Evolutionary conservation across 139 green algal genomes (phyloP).

Genomic region (Pleodorina starrii): DNA sequence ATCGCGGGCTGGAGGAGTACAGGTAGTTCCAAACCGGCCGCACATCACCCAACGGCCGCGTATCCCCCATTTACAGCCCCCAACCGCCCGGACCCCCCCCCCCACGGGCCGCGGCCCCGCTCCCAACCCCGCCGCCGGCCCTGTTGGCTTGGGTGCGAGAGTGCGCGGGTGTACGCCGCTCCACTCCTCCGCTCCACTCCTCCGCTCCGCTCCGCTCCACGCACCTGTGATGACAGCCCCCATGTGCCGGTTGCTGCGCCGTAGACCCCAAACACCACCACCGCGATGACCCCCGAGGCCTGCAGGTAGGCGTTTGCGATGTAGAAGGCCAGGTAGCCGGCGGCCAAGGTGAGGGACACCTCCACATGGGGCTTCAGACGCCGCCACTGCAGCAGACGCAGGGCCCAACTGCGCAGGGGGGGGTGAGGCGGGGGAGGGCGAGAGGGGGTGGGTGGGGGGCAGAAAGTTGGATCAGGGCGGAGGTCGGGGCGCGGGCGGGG

Average conservation of each 20-base stretch:
- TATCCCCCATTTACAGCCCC: too few species aligned
- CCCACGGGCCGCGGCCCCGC: not conserved
- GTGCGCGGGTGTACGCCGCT: too few species aligned
- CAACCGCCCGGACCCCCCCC: too few species aligned
- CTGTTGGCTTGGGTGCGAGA: too few species aligned
- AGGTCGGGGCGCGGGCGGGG: too few species aligned
- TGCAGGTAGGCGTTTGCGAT: constrained; percentile 74
- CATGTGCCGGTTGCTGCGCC: constrained; percentile 81
- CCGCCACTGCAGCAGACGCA: constrained; percentile 67
- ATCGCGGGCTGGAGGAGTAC: too few species aligned
- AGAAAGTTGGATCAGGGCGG: too few species aligned
- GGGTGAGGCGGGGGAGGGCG: not conserved
- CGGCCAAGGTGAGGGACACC: constrained; percentile 78
- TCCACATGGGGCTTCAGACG: constrained; percentile 67
- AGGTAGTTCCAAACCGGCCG: too few species aligned
- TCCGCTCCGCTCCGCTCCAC: not conserved
- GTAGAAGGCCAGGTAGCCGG: constrained; percentile 88
- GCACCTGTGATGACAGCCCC: constrained; percentile 70
- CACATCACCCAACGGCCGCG: too few species aligned
- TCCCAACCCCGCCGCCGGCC: too few species aligned
- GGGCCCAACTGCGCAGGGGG: constrained; percentile 44
- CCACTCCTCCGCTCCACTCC: too few species aligned
- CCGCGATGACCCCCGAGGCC: constrained; percentile 86
- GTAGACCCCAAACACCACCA: constrained; percentile 91
- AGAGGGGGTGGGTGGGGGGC: not conserved